phyloP scores from a whole-genome alignment of 1,139 yeast species.

The Kurtzmaniella quercitrusa region DNA sequence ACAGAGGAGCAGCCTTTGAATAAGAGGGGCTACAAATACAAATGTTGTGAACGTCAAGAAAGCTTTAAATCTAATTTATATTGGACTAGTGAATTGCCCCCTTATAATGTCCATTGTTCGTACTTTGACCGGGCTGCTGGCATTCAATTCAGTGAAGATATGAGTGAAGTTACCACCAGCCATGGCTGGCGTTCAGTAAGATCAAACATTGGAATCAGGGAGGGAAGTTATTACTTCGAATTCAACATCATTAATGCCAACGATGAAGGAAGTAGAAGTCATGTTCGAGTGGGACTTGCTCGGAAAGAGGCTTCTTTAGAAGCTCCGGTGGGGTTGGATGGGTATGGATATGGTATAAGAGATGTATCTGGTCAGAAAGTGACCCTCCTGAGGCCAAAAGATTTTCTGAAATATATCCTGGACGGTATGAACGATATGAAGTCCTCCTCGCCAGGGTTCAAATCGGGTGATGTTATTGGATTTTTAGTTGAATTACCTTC shows the following conservation, averaged over 20 bases:
- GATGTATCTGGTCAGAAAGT: slow-evolving; percentile 78
- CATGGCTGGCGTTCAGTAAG: slow-evolving; percentile 83
- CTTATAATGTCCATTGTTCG: slow-evolving; percentile 58
- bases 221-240: slow-evolving; percentile 83
- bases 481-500: slow-evolving; percentile 69
- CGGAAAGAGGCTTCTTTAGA: slow-evolving; percentile 86
- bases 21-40: slow-evolving; percentile 76
- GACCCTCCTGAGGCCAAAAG: slow-evolving; percentile 66
- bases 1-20: slow-evolving; percentile 79
- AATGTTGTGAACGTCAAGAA: slow-evolving; percentile 74
- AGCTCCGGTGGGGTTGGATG: slow-evolving; percentile 95
- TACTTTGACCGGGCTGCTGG: slow-evolving; percentile 72
- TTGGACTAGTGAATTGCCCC: slow-evolving; percentile 71
- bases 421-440: background rate
- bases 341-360: slow-evolving; percentile 87
- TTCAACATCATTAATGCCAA: slow-evolving; percentile 50
- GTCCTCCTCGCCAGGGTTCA: slow-evolving; percentile 38
- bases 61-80: slow-evolving; percentile 57
- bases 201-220: slow-evolving; percentile 69
- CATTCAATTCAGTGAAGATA: slow-evolving; percentile 41
- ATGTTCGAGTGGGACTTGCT: slow-evolving; percentile 79
- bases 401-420: slow-evolving; percentile 35
- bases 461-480: slow-evolving; percentile 80
- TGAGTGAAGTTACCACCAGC: slow-evolving; percentile 45
- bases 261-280: slow-evolving; percentile 34